phyloP scores from a whole-genome alignment of 768 basidiomycete genomes.

The Phylloporus sp. region DNA sequence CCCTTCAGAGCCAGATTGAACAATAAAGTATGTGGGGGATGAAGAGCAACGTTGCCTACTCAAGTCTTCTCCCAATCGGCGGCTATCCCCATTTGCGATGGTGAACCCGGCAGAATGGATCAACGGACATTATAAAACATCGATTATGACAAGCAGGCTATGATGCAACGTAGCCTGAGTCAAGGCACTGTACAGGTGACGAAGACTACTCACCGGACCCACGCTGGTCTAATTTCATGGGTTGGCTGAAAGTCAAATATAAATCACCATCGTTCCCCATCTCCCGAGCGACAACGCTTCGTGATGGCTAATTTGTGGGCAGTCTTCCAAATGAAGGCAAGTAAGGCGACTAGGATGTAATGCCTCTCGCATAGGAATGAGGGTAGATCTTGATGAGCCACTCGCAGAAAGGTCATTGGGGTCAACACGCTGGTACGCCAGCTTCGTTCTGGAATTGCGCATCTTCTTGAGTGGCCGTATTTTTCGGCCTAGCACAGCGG shows the following conservation, averaged over 20 bases:
- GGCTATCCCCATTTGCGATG: not conserved
- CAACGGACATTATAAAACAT: slow-evolving; percentile 22
- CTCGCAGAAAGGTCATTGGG: slow-evolving; percentile 10
- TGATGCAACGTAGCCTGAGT: slow-evolving; percentile 15
- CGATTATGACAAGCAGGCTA: slow-evolving; percentile 12
- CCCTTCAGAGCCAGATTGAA: slow-evolving; percentile 14
- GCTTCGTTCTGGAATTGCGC: slow-evolving; percentile 12
- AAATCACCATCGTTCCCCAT: slow-evolving; percentile 32
- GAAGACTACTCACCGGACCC: slow-evolving; percentile 21
- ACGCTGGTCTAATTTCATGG: not conserved
- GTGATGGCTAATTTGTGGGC: slow-evolving; percentile 35
- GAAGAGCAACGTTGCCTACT: not conserved
- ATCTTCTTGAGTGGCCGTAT: slow-evolving; percentile 37
- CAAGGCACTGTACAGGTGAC: slow-evolving; percentile 8
- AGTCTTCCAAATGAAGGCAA: slow-evolving; percentile 43
- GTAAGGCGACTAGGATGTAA: slow-evolving; percentile 33
- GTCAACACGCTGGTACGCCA: slow-evolving; percentile 10
- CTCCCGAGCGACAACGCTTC: slow-evolving; percentile 37
- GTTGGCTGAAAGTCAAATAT: slow-evolving; percentile 4
- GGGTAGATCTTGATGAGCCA: slow-evolving; percentile 28
- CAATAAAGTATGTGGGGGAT: not conserved
- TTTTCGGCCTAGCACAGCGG: slow-evolving; percentile 24
- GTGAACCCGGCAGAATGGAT: slow-evolving; percentile 15
- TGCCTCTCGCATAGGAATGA: slow-evolving; percentile 38
- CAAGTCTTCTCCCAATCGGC: not conserved